A percentile compares a stretch with the other conserved stretches of the same genome.
Evolutionary conservation across 148 eudicot species (phyloP).

Genomic region (Rhododendron molle): DNA sequence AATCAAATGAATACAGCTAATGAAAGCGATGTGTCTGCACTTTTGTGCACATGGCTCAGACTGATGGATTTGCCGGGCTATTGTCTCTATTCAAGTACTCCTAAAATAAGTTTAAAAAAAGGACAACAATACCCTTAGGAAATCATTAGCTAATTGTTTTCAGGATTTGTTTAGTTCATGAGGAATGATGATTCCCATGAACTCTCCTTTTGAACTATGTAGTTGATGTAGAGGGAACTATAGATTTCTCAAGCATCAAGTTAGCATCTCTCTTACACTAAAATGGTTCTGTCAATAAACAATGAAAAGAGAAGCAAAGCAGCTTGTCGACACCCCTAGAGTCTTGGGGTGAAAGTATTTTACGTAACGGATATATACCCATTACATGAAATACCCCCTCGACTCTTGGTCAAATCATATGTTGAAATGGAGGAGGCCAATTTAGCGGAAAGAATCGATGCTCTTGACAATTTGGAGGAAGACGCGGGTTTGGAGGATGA

Average conservation of each 20-base stretch:
- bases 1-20: not conserved
- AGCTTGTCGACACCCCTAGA: not conserved
- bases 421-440: too few relatives aligned
- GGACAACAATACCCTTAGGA: not conserved
- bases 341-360: not conserved
- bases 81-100: too few relatives aligned
- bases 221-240: not conserved
- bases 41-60: constrained; percentile 9
- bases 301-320: not conserved
- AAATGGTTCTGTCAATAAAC: not conserved
- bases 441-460: too few relatives aligned
- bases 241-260: not conserved
- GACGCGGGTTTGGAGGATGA: too few relatives aligned
- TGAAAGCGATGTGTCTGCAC: constrained; percentile 2
- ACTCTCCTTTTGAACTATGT: not conserved
- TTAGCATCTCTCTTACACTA: not conserved
- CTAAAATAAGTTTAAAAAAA: too few relatives aligned
- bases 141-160: not conserved
- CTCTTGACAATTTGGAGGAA: too few relatives aligned
- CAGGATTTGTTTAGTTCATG: not conserved
- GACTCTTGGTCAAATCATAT: too few relatives aligned
- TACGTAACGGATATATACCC: too few relatives aligned
- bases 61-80: too few relatives aligned
- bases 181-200: not conserved
- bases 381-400: not conserved